These are phyloP conservation scores for Saksenaea vasiformis DNA, from an alignment of 371 early-diverging fungal species.

Conservation along the genomic window DNA sequence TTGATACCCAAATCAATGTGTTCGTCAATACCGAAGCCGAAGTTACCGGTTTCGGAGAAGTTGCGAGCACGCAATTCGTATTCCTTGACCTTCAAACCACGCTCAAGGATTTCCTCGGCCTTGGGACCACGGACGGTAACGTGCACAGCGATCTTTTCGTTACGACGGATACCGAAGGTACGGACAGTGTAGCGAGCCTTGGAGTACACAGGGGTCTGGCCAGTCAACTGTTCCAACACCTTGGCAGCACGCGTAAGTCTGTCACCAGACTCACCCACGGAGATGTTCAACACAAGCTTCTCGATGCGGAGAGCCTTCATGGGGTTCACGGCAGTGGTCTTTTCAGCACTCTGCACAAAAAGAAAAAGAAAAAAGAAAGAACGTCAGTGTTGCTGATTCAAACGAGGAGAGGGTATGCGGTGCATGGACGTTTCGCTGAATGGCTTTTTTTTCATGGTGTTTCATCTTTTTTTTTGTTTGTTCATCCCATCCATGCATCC, in stretches of 20 bases:
- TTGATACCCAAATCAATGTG: slow-evolving; percentile 99
- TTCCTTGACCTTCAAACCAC: slow-evolving; percentile 99
- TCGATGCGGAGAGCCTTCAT: slow-evolving; percentile 98
- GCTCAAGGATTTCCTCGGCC: slow-evolving; percentile 94
- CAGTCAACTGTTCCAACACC: slow-evolving; percentile 99
- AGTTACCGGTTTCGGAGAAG: slow-evolving; percentile 99
- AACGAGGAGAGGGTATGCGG: neutral
- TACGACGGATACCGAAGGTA: slow-evolving; percentile 99
- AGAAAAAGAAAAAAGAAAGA: neutral
- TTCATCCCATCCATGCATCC: slow-evolving; percentile 14
- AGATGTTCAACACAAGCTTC: slow-evolving; percentile 99
- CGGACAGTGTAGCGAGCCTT: slow-evolving; percentile 99
- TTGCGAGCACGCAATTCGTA: slow-evolving; percentile 95
- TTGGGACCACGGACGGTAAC: slow-evolving; percentile 96
- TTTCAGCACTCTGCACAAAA: slow-evolving; percentile 61
- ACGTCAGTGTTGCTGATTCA: slow-evolving; percentile 3
- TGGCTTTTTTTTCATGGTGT: neutral
- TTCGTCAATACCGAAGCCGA: slow-evolving; percentile 99
- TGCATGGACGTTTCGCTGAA: neutral
- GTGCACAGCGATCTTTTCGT: slow-evolving; percentile 99
- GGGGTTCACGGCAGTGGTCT: slow-evolving; percentile 78
- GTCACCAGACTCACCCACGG: slow-evolving; percentile 99
- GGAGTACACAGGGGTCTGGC: slow-evolving; percentile 99
- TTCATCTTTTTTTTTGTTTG: neutral
- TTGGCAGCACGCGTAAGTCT: slow-evolving; percentile 99